Base-by-base conservation (phyloP, 2,329 filamentous ascomycete species). In the Emmonsia crescens region DNA sequence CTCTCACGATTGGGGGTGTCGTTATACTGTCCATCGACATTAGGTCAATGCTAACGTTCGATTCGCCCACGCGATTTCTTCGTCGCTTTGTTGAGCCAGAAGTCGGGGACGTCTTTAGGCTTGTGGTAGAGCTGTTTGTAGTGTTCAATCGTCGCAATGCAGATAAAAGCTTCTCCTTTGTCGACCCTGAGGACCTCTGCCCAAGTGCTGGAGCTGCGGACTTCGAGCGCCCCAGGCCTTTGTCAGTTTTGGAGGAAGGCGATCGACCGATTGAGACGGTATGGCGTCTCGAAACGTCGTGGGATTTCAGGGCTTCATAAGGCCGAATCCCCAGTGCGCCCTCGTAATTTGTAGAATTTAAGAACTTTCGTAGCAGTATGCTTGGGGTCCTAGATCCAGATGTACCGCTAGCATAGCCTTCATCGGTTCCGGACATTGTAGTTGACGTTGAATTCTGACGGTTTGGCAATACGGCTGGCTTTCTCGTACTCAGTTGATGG, bases 1-100 rank as follows among this genome's bases (percentile, higher is more conserved):
- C 70, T 63, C 70, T 74, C 49, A 77, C 69, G 31, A 77, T 69
- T 12, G 67, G 63, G 4, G 74, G 73, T 4, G 72, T 70, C 27
- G 65, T 67, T 8, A 67, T 62, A 9, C 67, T 71, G 16, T 73
- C 68, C 36, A 64, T 49, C 2, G 70, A 68, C 2, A 63, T 67
- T 29, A 75, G 63, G 59, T 76, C 73, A 60, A 76, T 75, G 64
- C 75, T 77, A 12, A 68, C 71, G 49, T 69, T 68, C 8, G 70
- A 61, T 52, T 72, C 68, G 29, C 63, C 68, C 42, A 68, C 66
- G 21, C 67, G 64, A 27, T 64, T 65, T 38, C 67, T 65, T 42
- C 66, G 65, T n/a, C 65, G 62, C 31, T 64, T 65, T 16, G 61
- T 61, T 29, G 62, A 63, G 27, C 61, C 62, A n/a, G 65, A 44